These are phyloP conservation scores for Globisporangium splendens DNA, from an alignment of 352 stramenopile genomes.

Conservation along the genomic window DNA sequence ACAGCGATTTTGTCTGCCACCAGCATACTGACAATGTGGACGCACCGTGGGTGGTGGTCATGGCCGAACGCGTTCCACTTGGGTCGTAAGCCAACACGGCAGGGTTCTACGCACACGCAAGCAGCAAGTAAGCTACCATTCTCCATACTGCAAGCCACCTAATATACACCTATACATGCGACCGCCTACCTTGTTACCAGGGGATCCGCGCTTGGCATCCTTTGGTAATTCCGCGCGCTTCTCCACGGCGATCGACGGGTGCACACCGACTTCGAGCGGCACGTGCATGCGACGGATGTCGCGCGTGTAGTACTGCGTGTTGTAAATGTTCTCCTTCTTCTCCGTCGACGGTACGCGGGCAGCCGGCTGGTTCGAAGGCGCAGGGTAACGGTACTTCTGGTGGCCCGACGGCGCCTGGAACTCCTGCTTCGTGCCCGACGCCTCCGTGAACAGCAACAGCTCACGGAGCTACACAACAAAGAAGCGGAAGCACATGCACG, in stretches of 20 bases:
- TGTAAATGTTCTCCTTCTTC: conserved; percentile 80
- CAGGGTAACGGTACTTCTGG: conserved; percentile 76
- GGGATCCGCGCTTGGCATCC: conserved; percentile 63
- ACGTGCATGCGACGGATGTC: conserved; percentile 72
- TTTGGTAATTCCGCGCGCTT: conserved; percentile 62
- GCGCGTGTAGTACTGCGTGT: conserved; percentile 88
- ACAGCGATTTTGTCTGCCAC: neutral
- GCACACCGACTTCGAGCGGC: conserved; percentile 63
- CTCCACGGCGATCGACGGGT: conserved; percentile 61
- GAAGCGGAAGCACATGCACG: neutral
- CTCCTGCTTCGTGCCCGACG: conserved; percentile 68
- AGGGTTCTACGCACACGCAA: conserved; percentile 41
- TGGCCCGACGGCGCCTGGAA: conserved; percentile 60
- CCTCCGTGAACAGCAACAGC: conserved; percentile 77
- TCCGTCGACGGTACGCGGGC: conserved; percentile 70
- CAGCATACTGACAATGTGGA: neutral
- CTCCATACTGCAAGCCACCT: no score
- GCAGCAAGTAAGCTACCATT: neutral
- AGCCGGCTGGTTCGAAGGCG: conserved; percentile 63
- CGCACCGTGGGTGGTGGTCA: conserved; percentile 75
- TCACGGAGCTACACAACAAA: conserved; percentile 55
- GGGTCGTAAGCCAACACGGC: conserved; percentile 82
- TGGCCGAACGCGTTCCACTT: conserved; percentile 83
- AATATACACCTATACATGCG: no score
- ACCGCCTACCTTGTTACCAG: conserved; percentile 66